These are phyloP conservation scores for Salvia miltiorrhiza DNA, from an alignment of 257 asterid species.

Conservation along the genomic window DNA sequence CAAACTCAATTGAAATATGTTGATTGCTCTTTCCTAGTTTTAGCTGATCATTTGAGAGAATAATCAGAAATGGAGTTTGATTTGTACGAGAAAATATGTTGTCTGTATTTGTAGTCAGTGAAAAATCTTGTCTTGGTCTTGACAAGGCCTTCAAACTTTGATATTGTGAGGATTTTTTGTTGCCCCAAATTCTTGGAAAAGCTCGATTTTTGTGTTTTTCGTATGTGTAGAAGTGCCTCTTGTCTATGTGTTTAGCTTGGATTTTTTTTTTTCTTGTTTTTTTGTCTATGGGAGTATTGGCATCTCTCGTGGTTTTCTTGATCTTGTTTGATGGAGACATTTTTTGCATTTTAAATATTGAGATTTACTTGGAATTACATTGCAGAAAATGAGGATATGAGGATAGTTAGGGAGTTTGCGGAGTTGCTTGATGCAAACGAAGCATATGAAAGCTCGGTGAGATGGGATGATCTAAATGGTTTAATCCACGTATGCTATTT, in stretches of 20 bases:
- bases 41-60: background rate
- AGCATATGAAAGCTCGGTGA: constrained; percentile 47
- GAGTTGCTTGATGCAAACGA: constrained; percentile 71
- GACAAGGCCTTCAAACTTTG: too few species aligned
- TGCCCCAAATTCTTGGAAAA: too few species aligned
- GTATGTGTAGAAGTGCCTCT: too few species aligned
- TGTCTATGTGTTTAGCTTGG: too few species aligned
- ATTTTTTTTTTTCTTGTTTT: too few species aligned
- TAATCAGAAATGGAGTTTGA: background rate
- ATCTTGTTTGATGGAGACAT: background rate
- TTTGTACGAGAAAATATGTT: background rate
- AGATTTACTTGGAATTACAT: constrained; percentile 39
- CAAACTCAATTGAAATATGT: too few species aligned
- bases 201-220: too few species aligned
- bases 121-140: too few species aligned
- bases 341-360: constrained; percentile 18
- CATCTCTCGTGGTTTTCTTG: background rate
- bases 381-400: constrained; percentile 72
- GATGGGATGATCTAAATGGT: constrained; percentile 10
- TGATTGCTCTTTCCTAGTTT: background rate
- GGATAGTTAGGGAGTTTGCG: constrained; percentile 64
- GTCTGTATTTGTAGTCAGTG: background rate
- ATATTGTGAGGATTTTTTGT: too few species aligned
- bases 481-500: background rate
- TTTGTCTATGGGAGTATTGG: background rate